Conservation (phyloP, 495 filamentous ascomycete genomes). For the Aspergillus wentii region DNA sequence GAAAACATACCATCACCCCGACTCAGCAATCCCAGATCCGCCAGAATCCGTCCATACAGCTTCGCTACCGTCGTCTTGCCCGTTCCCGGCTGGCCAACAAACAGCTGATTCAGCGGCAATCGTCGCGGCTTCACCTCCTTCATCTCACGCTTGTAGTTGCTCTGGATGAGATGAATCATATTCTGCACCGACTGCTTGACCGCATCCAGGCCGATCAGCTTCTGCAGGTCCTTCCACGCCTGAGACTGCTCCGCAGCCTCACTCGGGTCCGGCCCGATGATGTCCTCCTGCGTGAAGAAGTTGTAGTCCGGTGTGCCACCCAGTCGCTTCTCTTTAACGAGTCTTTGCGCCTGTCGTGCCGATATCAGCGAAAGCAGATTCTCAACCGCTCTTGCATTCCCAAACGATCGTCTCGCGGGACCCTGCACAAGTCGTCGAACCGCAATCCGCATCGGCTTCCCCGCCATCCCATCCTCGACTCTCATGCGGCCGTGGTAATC, state of each 20-base stretch:
- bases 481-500: background rate
- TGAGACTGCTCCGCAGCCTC: background rate
- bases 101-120: conserved; percentile 11
- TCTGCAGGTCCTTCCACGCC: conserved; percentile 6
- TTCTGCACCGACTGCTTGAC: conserved; percentile 3
- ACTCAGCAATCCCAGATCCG: conserved; percentile 33
- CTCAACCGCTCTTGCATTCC: conserved; percentile 3
- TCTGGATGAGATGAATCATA: background rate
- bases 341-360: background rate
- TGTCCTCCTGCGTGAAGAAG: background rate
- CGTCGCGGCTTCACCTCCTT: conserved; percentile 8
- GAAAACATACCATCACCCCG: conserved; percentile 60
- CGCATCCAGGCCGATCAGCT: conserved; percentile 1
- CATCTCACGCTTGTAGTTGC: conserved; percentile 5
- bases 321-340: background rate
- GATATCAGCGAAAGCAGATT: background rate
- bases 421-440: background rate
- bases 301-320: background rate
- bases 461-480: background rate
- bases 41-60: conserved; percentile 53
- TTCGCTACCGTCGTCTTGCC: conserved; percentile 64
- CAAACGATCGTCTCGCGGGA: background rate
- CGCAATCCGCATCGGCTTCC: background rate
- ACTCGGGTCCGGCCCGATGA: conserved; percentile 3
- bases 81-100: conserved; percentile 28